These are phyloP conservation scores for Talaromyces sp. DNA, from an alignment of 2,329 filamentous ascomycete species.

Conservation along the genomic window DNA sequence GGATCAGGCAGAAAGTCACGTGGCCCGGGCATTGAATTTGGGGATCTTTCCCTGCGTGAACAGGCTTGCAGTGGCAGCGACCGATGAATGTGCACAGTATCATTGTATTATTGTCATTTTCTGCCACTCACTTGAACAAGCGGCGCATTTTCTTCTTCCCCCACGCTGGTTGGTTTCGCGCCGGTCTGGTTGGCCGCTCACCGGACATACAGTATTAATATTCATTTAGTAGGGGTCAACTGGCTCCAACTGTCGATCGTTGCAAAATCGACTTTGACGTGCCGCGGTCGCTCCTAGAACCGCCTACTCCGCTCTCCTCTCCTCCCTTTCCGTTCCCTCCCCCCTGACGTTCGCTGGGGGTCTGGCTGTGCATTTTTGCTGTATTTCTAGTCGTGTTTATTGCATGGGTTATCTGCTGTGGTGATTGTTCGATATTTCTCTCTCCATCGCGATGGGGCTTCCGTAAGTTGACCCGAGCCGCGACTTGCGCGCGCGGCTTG, in stretches of 20 bases:
- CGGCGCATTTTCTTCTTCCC: too few species aligned
- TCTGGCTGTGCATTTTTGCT: neutral
- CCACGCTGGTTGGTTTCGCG: neutral
- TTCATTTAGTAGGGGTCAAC: neutral
- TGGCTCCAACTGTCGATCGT: neutral
- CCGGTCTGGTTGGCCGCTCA: neutral
- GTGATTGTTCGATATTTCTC: neutral
- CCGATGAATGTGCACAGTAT: neutral
- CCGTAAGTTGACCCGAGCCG: slow-evolving; percentile 30
- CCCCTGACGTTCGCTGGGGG: neutral
- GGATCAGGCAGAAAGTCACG: neutral
- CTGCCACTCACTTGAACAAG: neutral
- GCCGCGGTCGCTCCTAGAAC: neutral
- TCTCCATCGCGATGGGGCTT: slow-evolving; percentile 30
- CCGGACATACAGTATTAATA: too few species aligned
- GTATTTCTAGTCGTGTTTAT: neutral
- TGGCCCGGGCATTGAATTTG: neutral
- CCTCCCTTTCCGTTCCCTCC: neutral
- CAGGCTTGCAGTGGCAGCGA: neutral
- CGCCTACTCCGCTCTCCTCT: neutral
- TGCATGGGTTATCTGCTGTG: neutral
- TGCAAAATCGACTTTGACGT: neutral
- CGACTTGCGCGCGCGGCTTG: slow-evolving; percentile 5
- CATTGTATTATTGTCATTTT: neutral
- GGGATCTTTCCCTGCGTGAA: neutral